Percentiles rank a stretch among this genome's conserved stretches.
Evolutionary conservation across 805 yeast species (phyloP).

Genomic region (Saccharomycopsis selenospora): DNA sequence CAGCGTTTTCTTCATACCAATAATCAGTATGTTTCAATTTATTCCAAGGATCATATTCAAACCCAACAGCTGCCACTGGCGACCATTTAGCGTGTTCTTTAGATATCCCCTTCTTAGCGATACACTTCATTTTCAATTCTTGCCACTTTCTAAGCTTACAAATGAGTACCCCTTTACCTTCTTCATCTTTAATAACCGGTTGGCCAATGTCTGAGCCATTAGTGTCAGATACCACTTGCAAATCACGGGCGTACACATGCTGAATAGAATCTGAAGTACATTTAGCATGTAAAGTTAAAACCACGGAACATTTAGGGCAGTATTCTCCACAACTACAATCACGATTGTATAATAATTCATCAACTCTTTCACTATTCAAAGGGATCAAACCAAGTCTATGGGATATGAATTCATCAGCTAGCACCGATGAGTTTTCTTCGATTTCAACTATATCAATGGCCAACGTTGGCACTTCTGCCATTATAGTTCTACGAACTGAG

Average conservation of each 20-base stretch:
- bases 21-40: conserved; percentile 90
- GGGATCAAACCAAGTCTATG: conserved; percentile 94
- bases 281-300: conserved; percentile 74
- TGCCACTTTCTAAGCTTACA: conserved; percentile 91
- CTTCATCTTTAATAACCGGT: conserved; percentile 77
- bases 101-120: conserved; percentile 95
- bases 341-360: conserved; percentile 75
- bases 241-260: conserved; percentile 84
- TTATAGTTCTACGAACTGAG: conserved; percentile 83
- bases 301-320: conserved; percentile 92
- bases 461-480: conserved; percentile 93
- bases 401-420: conserved; percentile 94
- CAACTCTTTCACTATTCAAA: conserved; percentile 75
- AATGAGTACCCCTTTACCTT: conserved; percentile 76
- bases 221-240: conserved; percentile 38
- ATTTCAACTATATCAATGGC: conserved; percentile 96
- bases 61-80: conserved; percentile 91
- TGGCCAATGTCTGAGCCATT: conserved; percentile 52
- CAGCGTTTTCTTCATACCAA: conserved; percentile 91
- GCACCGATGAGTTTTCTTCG: conserved; percentile 84
- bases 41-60: conserved; percentile 99
- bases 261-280: conserved; percentile 84
- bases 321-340: conserved; percentile 98
- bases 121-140: conserved; percentile 80
- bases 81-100: conserved; percentile 99